phyloP scores from a whole-genome alignment of 306 rosid species.

The Dalbergia cultrata region DNA sequence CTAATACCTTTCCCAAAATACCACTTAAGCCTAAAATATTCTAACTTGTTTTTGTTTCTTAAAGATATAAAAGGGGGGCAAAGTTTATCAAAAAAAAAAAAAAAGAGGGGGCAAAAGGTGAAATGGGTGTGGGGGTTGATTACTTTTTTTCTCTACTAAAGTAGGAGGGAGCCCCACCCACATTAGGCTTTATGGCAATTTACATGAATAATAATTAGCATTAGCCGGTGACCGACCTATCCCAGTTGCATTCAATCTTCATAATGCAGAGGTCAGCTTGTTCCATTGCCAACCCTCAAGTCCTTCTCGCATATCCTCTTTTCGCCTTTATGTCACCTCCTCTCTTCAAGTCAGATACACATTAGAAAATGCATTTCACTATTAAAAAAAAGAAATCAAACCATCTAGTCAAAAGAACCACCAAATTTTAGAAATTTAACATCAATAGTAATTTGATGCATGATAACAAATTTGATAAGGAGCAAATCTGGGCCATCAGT shows the following conservation, averaged over 20 bases:
- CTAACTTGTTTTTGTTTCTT: background rate
- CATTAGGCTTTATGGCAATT: constrained; percentile 56
- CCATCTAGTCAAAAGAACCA: background rate
- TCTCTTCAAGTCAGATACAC: constrained; percentile 2
- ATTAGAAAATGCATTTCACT: background rate
- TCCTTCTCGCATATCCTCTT: background rate
- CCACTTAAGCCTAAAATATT: background rate
- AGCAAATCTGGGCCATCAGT: too few species aligned
- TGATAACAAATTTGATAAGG: too few species aligned
- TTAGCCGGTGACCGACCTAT: constrained; percentile 77
- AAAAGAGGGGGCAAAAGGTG: background rate
- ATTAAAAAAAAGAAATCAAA: background rate
- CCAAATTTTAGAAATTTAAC: background rate
- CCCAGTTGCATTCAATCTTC: constrained; percentile 49
- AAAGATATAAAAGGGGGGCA: background rate
- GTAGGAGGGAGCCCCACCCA: constrained; percentile 57
- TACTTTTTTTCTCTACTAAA: constrained; percentile 18
- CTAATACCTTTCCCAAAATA: too few species aligned
- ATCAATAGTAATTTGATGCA: background rate
- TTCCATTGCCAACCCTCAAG: constrained; percentile 39
- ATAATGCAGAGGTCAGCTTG: constrained; percentile 44
- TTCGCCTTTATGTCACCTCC: constrained; percentile 24
- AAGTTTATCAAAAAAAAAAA: too few species aligned
- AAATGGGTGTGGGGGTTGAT: background rate
- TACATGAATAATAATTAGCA: constrained; percentile 2